Evolutionary conservation across 108 stramenopile species (phyloP).

Genomic region (Cyclotella choctawhatcheeana): DNA sequence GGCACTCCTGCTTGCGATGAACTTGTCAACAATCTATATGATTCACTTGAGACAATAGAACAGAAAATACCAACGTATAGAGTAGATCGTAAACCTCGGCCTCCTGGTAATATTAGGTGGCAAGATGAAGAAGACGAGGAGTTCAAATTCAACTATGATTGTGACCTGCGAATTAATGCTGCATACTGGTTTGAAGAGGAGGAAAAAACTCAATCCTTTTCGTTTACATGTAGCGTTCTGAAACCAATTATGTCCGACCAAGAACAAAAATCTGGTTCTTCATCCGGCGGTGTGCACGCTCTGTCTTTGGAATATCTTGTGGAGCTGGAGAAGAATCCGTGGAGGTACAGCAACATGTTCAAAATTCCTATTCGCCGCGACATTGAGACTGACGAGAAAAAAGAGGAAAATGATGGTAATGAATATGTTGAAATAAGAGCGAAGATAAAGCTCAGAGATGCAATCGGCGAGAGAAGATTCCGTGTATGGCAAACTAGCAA

Average conservation of each 20-base stretch:
- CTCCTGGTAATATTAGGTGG: conserved; percentile 27
- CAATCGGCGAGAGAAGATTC: conserved; percentile 78
- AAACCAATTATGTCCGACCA: conserved; percentile 46
- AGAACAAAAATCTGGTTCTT: conserved; percentile 10
- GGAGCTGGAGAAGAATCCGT: conserved; percentile 77
- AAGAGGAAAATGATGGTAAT: not conserved
- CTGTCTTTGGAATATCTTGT: conserved; percentile 66
- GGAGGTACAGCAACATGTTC: conserved; percentile 74
- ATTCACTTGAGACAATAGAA: conserved; percentile 69
- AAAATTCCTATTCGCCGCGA: conserved; percentile 32
- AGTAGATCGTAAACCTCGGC: conserved; percentile 54
- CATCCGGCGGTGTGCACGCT: conserved; percentile 42
- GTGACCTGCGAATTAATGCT: conserved; percentile 21
- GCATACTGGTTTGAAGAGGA: conserved; percentile 42
- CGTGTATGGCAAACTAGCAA: conserved; percentile 73
- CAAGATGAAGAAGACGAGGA: conserved; percentile 57
- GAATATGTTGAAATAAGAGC: conserved; percentile 17
- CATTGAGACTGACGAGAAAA: not conserved
- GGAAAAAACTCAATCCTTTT: conserved; percentile 40
- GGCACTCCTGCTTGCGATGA: conserved; percentile 54
- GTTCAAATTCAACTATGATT: conserved; percentile 44
- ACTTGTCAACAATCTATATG: conserved; percentile 48
- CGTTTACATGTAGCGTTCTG: conserved; percentile 52
- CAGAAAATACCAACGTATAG: conserved; percentile 82
- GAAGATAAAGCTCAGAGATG: conserved; percentile 72